Evolutionary conservation across 2,329 filamentous ascomycete genomes (phyloP), one percentile per base, ranked within the genome.

Genomic region (Akanthomyces dipterigenus): DNA sequence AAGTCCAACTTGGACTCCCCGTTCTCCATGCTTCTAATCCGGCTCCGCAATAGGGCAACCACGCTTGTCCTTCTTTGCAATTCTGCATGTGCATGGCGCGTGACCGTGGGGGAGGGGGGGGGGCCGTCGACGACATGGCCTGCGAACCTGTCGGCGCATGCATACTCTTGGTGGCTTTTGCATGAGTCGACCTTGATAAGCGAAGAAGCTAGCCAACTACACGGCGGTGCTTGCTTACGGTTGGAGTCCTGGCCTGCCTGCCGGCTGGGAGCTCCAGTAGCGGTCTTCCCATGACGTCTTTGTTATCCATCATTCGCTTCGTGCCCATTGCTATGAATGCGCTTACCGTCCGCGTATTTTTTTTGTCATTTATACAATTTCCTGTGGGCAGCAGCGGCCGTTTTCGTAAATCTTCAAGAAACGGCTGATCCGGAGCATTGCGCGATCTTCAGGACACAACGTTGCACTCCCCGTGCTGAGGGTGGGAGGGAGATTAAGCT

Each of bases 381-480:
- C n/a, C n/a, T 51, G 5, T 7, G 31, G 31, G 31, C 31, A 31
- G 28, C 31, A 34, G 8, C 31, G 18, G 18, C 26, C 11, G 48
- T 51, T 36, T 36, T 45, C 12, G 28, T 46, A n/a, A n/a, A 57
- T 48, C n/a, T 26, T 57, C 28, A 3, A 28, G 6, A 11, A 57
- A 7, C 42, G 11, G 55, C 31, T 58, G 55, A 58, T 58, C 55
- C 55, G 55, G 55, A 24, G 5, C 55, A 50, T 58, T 50, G 55
- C 45, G 55, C 24, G 55, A 58, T 58, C 55, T 50, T 58, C 55
- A 50, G 46, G 55, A 58, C 54, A 46, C 54, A 48, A 36, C 54
- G 42, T 45, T 45, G 40, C 53, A 54, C 50, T n/a, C 50, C 50
- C 34, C 11, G 7, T 12, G 14, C 14, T 38, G 14, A 16, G 5